phyloP scores from a whole-genome alignment of 129 eudicot genomes.

The Arctium minus region DNA sequence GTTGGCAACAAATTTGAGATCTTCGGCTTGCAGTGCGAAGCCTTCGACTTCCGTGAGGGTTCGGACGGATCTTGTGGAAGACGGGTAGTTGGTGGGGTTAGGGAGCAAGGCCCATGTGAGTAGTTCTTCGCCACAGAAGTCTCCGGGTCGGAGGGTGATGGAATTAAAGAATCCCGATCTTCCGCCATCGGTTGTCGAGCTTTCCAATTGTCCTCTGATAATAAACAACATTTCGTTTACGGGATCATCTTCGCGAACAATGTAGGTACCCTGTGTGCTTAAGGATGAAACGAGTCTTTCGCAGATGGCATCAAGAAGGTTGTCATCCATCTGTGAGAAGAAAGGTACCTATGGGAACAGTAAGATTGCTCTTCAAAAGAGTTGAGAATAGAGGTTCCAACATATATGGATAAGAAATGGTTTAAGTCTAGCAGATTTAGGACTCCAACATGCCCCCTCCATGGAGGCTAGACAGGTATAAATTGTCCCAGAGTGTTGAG shows the following conservation, averaged over 20 bases:
- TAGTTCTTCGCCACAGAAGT: slow-evolving; percentile 89
- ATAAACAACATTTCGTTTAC: slow-evolving; percentile 83
- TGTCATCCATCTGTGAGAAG: slow-evolving; percentile 92
- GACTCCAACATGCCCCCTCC: not conserved
- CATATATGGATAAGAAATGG: not conserved
- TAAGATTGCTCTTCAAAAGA: not conserved
- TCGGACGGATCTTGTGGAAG: slow-evolving; percentile 73
- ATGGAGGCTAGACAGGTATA: not conserved
- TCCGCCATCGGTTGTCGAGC: slow-evolving; percentile 94
- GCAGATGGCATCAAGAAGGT: slow-evolving; percentile 86
- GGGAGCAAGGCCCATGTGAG: slow-evolving; percentile 94
- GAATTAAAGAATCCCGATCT: slow-evolving; percentile 87
- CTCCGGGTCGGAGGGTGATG: slow-evolving; percentile 87
- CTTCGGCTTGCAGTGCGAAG: slow-evolving; percentile 74
- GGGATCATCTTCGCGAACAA: slow-evolving; percentile 82
- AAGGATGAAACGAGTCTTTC: slow-evolving; percentile 76
- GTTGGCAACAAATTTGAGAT: slow-evolving; percentile 65
- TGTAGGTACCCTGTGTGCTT: slow-evolving; percentile 71
- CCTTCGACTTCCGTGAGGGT: slow-evolving; percentile 92
- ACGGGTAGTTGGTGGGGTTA: slow-evolving; percentile 60
- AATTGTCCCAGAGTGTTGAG: not conserved
- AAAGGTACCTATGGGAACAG: slow-evolving; percentile 60
- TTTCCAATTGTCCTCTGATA: slow-evolving; percentile 83
- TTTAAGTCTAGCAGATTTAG: not conserved
- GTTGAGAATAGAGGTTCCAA: not conserved